Evolutionary conservation across 2,329 filamentous ascomycete species (phyloP).

Genomic region (Calonectria ilicicola): DNA sequence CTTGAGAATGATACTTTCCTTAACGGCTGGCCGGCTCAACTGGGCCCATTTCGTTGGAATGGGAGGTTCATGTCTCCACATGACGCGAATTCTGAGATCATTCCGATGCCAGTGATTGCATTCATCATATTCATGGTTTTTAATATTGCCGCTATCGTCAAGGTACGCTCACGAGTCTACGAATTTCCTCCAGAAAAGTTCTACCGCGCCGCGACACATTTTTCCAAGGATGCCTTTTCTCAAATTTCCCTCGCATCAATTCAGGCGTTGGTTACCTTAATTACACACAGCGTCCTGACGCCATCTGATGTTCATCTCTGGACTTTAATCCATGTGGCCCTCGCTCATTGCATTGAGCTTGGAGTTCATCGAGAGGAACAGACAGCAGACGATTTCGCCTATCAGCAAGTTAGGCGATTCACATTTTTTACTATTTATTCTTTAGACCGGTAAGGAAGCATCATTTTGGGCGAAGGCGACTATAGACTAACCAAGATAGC

Average conservation of each 20-base stretch:
- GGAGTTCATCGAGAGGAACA: constrained; percentile 50
- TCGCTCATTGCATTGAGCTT: constrained; percentile 52
- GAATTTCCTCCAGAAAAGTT: constrained; percentile 49
- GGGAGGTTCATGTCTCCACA: constrained; percentile 22
- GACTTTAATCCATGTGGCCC: constrained; percentile 50
- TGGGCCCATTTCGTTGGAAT: constrained; percentile 37
- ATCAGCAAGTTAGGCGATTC: constrained; percentile 36
- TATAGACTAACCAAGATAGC: constrained; percentile 28
- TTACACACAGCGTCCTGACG: constrained; percentile 47
- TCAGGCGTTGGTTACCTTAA: constrained; percentile 47
- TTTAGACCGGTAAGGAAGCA: constrained; percentile 45
- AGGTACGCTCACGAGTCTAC: constrained; percentile 48
- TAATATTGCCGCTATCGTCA: constrained; percentile 48
- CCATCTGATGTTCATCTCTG: constrained; percentile 51
- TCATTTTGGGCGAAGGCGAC: too few species aligned
- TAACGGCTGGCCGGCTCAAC: constrained; percentile 34
- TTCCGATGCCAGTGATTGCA: constrained; percentile 38
- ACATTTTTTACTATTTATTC: constrained; percentile 52
- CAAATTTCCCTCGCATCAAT: constrained; percentile 47
- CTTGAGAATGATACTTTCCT: constrained; percentile 4
- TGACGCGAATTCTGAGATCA: background rate
- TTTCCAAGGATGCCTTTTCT: constrained; percentile 47
- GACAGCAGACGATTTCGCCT: constrained; percentile 18
- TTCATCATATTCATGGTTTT: constrained; percentile 52
- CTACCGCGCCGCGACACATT: constrained; percentile 46